Evolutionary conservation across 768 basidiomycete genomes (phyloP).

Genomic region (Amanita exitialis): DNA sequence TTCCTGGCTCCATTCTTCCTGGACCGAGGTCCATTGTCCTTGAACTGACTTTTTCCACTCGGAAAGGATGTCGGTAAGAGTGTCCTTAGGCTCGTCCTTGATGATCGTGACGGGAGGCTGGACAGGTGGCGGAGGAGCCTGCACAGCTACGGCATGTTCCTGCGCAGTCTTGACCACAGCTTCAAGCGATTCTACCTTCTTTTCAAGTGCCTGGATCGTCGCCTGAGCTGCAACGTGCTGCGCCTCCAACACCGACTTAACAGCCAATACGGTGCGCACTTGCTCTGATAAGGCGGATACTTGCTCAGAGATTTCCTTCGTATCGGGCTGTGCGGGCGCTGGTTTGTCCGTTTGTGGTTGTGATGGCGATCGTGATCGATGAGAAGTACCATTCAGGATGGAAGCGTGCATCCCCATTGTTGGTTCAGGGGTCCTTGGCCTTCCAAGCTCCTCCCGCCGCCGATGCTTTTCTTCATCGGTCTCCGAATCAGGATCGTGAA

Average conservation of each 20-base stretch:
- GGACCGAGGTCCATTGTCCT: slow-evolving; percentile 66
- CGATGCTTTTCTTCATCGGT: slow-evolving; percentile 6
- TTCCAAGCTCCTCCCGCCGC: slow-evolving; percentile 45
- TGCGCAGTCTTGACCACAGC: slow-evolving; percentile 39
- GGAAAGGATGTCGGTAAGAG: slow-evolving; percentile 41
- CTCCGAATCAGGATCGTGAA: slow-evolving; percentile 7
- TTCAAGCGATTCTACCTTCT: slow-evolving; percentile 63
- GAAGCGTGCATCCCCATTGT: slow-evolving; percentile 28
- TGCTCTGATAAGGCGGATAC: slow-evolving; percentile 60
- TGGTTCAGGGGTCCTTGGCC: slow-evolving; percentile 79
- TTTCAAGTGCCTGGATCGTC: slow-evolving; percentile 61
- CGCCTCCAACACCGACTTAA: slow-evolving; percentile 63
- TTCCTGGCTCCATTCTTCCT: slow-evolving; percentile 78
- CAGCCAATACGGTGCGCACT: slow-evolving; percentile 64
- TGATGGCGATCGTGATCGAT: slow-evolving; percentile 7
- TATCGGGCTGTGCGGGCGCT: slow-evolving; percentile 8
- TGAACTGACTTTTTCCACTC: slow-evolving; percentile 78
- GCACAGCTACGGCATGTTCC: slow-evolving; percentile 17
- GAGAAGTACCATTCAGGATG: slow-evolving; percentile 5
- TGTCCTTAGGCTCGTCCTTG: slow-evolving; percentile 28
- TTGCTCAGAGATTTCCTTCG: slow-evolving; percentile 42
- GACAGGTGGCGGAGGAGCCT: background rate
- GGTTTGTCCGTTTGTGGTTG: slow-evolving; percentile 18
- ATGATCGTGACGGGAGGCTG: background rate
- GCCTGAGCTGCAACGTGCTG: slow-evolving; percentile 71